phyloP scores from a whole-genome alignment of 768 basidiomycete species.

The Mycena sanguinolenta region DNA sequence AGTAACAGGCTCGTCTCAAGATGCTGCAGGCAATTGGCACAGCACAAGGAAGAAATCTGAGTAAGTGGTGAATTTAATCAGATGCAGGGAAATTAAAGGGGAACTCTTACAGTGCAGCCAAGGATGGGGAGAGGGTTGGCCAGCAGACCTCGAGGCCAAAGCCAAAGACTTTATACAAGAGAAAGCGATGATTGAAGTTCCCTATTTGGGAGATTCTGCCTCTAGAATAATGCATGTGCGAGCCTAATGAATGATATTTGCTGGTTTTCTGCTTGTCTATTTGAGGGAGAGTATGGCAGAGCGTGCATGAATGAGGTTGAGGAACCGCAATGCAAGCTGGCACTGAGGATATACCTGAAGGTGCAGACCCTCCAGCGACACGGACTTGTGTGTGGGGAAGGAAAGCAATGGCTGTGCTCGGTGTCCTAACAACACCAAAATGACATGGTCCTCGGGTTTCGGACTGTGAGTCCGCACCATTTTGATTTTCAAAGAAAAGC shows the following conservation, averaged over 20 bases:
- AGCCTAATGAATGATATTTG: neutral
- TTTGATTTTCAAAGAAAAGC: too few species aligned
- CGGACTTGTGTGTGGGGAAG: neutral
- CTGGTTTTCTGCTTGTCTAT: too few species aligned
- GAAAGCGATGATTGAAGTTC: neutral
- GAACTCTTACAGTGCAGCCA: neutral
- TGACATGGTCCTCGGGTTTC: too few species aligned
- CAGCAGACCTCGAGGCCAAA: neutral
- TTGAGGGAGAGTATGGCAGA: neutral
- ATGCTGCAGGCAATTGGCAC: neutral
- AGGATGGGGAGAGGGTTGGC: neutral
- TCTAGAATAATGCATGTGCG: neutral
- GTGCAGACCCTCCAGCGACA: neutral
- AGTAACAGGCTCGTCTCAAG: neutral
- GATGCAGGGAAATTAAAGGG: neutral
- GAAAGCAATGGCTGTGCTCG: neutral
- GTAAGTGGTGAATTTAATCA: constrained; percentile 3
- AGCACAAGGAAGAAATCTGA: neutral
- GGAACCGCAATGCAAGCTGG: neutral
- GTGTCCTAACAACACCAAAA: too few species aligned
- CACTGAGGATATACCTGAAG: neutral
- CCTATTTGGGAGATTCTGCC: neutral
- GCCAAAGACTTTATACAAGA: neutral
- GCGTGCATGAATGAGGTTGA: neutral
- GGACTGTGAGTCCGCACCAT: too few species aligned